Percentiles rank a stretch among this genome's conserved stretches.
These are phyloP conservation scores for Pythium coloratum DNA, from an alignment of 352 stramenopile genomes.

Conservation along the genomic window DNA sequence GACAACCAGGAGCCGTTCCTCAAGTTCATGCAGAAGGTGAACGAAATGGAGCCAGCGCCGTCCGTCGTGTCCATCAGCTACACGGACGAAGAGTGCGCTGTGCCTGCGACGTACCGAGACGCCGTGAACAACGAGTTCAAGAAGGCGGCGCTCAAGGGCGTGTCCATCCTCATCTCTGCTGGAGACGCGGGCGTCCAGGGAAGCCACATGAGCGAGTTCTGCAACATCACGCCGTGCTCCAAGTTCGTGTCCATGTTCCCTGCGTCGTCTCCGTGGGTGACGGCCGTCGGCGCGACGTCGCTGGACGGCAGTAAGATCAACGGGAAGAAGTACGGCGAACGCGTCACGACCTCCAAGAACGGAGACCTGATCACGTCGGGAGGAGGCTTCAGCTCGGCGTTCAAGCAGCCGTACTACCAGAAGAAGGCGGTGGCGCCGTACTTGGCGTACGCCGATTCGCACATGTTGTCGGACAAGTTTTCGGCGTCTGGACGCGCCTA, in stretches of 20 bases:
- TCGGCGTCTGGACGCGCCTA: conserved; percentile 49
- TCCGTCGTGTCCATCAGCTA: conserved; percentile 81
- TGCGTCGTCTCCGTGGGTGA: conserved; percentile 74
- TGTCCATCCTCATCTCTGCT: conserved; percentile 66
- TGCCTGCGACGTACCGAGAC: conserved; percentile 50
- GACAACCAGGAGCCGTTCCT: conserved; percentile 85
- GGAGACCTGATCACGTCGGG: conserved; percentile 71
- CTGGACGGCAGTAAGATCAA: conserved; percentile 22
- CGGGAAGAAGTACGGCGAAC: conserved; percentile 43
- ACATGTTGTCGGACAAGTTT: conserved; percentile 36
- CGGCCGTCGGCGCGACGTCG: conserved; percentile 63
- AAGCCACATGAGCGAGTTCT: conserved; percentile 52
- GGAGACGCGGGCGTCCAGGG: conserved; percentile 64
- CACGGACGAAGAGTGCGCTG: conserved; percentile 77
- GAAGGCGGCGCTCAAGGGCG: conserved; percentile 66
- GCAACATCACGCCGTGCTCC: conserved; percentile 38
- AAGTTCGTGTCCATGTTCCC: conserved; percentile 69
- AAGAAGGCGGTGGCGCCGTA: conserved; percentile 39
- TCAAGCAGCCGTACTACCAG: conserved; percentile 51
- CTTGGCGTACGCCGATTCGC: conserved; percentile 29
- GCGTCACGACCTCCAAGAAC: conserved; percentile 47
- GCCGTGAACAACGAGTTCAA: conserved; percentile 74
- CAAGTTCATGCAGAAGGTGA: conserved; percentile 67
- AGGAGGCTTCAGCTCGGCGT: conserved; percentile 68
- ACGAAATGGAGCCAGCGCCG: conserved; percentile 58